These are phyloP conservation scores for Metarhizium robertsii DNA, from an alignment of 2,329 filamentous ascomycete genomes.

Conservation along the genomic window DNA sequence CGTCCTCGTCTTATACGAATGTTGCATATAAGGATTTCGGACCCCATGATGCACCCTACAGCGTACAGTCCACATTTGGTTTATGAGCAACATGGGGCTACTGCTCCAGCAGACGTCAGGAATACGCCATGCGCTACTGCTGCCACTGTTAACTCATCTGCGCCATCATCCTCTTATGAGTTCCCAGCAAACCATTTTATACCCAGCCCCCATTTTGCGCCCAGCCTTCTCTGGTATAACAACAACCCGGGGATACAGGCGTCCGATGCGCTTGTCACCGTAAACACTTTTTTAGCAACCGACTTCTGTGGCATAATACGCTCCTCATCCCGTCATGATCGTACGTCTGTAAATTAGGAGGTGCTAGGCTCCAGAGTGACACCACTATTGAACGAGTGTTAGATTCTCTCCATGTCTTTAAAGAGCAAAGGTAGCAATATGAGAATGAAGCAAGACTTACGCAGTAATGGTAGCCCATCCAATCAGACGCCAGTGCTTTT, in stretches of 20 bases:
- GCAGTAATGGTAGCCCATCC: constrained; percentile 78
- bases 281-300: background rate
- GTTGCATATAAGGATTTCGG: background rate
- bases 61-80: background rate
- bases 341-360: constrained; percentile 21
- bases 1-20: constrained; percentile 5
- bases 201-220: constrained; percentile 1
- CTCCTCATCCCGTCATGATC: constrained; percentile 6
- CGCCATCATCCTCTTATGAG: background rate
- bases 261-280: background rate
- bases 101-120: background rate
- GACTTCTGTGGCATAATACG: background rate
- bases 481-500: constrained; percentile 97
- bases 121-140: background rate
- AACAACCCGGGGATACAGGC: background rate
- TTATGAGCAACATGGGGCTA: background rate
- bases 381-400: constrained; percentile 28
- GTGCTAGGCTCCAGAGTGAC: constrained; percentile 44
- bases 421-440: too few relatives aligned
- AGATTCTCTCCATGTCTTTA: background rate
- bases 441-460: constrained; percentile 30
- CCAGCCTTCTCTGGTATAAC: background rate
- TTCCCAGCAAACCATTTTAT: background rate
- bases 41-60: background rate
- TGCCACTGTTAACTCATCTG: background rate